These are phyloP conservation scores for Kazachstania africana DNA, from an alignment of 805 yeast genomes.

Conservation along the genomic window DNA sequence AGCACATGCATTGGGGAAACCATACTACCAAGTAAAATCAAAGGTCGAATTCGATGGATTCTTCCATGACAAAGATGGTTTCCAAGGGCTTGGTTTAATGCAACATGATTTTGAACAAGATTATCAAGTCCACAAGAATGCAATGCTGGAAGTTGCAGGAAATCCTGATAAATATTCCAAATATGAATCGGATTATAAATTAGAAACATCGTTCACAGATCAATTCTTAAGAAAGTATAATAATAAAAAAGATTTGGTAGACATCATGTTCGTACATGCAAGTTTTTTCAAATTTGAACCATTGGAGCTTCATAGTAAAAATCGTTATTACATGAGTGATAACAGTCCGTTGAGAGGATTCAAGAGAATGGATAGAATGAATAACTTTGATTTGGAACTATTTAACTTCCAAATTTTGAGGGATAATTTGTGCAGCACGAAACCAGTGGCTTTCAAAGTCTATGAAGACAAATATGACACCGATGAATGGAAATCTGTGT, in stretches of 20 bases:
- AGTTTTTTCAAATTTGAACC: slow-evolving; percentile 32
- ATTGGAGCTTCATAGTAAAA: slow-evolving; percentile 8
- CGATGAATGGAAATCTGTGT: slow-evolving; percentile 8
- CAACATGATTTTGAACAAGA: slow-evolving; percentile 62
- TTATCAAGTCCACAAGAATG: slow-evolving; percentile 20
- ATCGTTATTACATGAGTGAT: slow-evolving; percentile 12
- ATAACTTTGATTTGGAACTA: slow-evolving; percentile 19
- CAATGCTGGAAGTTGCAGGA: slow-evolving; percentile 5
- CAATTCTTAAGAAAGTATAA: slow-evolving; percentile 1
- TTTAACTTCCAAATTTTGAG: slow-evolving; percentile 17
- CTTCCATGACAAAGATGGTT: slow-evolving; percentile 20
- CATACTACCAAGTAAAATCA: slow-evolving; percentile 38
- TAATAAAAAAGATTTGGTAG: slow-evolving; percentile 1
- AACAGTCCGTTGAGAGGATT: slow-evolving; percentile 18
- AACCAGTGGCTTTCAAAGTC: slow-evolving; percentile 10
- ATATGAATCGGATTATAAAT: slow-evolving; percentile 1
- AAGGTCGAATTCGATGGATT: slow-evolving; percentile 28
- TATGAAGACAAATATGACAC: slow-evolving; percentile 7
- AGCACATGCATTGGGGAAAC: slow-evolving; percentile 36
- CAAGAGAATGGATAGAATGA: slow-evolving; percentile 8
- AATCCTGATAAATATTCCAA: background rate
- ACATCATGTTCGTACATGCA: slow-evolving; percentile 29
- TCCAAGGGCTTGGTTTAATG: slow-evolving; percentile 65
- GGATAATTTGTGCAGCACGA: slow-evolving; percentile 9
- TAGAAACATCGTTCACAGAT: slow-evolving; percentile 4